Conservation (phyloP, 2,329 filamentous ascomycete species). For the Nemania sp. region DNA sequence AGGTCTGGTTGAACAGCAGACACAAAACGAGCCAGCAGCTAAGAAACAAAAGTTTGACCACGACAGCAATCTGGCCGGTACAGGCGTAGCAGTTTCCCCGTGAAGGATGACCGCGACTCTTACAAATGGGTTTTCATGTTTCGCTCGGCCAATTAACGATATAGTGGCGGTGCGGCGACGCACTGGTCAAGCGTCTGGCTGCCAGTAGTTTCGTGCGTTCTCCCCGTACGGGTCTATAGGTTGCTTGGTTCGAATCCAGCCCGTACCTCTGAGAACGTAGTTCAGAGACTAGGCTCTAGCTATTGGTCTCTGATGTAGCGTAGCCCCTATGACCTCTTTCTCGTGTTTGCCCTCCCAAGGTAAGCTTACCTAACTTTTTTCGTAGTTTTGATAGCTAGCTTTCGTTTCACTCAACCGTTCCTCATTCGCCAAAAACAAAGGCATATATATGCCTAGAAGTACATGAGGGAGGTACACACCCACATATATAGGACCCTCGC, state of each 20-base stretch:
- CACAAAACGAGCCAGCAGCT: slow-evolving; percentile 5
- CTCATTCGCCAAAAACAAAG: no score
- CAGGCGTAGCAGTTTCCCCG: neutral
- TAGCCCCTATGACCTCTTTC: no score
- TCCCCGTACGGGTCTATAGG: neutral
- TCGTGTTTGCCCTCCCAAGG: no score
- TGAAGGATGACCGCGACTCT: neutral
- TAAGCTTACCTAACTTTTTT: no score
- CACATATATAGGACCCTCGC: no score
- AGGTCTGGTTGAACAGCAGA: slow-evolving; percentile 1
- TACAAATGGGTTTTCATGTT: neutral
- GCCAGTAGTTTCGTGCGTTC: neutral
- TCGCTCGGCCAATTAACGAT: neutral
- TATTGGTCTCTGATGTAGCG: no score
- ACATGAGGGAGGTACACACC: no score
- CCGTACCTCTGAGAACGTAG: neutral
- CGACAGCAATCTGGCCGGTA: neutral
- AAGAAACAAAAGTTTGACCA: slow-evolving; percentile 5
- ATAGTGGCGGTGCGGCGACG: neutral
- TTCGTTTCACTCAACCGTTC: no score
- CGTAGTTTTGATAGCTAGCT: no score
- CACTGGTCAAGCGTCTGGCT: neutral
- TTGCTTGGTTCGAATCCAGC: neutral
- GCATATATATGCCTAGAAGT: no score
- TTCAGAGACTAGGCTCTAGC: no score